Evolutionary conservation across 306 rosid species (phyloP), one percentile per base, ranked within the genome.

Genomic region (Betula pendula): DNA sequence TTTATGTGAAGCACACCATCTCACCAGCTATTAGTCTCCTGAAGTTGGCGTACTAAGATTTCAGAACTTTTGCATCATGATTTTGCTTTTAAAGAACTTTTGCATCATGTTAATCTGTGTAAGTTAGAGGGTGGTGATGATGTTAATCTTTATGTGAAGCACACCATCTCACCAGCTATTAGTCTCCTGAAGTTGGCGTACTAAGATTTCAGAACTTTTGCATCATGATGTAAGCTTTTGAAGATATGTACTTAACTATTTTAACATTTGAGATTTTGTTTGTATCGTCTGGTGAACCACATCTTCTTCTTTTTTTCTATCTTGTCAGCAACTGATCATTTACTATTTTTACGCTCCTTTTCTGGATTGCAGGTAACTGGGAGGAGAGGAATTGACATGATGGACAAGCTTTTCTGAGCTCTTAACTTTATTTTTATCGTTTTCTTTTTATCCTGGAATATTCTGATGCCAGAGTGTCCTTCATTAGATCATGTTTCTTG

Each of bases 401-500:
- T 49, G 83, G 75, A 55, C 47, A 53, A 22, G 49, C 1, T 1
- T 19, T 63, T 19, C 8, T 15, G 48, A 51, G 31, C 67, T 42
- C 22, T 15, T 13, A 6, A 42, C 25, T 71, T 17, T 48, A 13
- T 24, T 49, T 71, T 12, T 48, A 13, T 24, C 38, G 63, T 62
- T 0, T 47, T 16, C 25, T 1, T 56, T 70, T 60, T 35, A 52
- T 44, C 43, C n/a, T 42, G 12, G 77, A 24, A 50, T 38, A 14
- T 5, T 71, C 22, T 15, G 70, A 58, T 51, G 35, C 71, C 50
- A 70, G 56, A 47, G 49, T 66, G 47, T 38, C 16, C 29, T 66
- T 20, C 70, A 77, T 58, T 68, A 68, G 69, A 53, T 65, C 50
- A 51, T 24, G 66, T 50, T 67, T 47, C 73, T 29, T 17, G 49